phyloP scores from a whole-genome alignment of 1,284 basidiomycete species.

The Papiliotrema fonsecae region DNA sequence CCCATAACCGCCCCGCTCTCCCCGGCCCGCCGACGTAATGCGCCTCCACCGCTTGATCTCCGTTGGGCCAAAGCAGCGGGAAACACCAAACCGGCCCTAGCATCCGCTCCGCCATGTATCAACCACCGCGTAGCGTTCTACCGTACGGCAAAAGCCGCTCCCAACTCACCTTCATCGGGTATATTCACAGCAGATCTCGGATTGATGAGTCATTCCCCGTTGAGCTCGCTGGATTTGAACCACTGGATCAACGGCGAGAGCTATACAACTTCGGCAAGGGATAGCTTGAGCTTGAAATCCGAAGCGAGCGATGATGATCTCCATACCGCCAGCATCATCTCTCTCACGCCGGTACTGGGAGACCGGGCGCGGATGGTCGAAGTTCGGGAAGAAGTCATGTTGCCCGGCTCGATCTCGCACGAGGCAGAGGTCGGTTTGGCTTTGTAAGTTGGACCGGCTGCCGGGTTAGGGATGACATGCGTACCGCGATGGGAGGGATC shows the following conservation, averaged over 20 bases:
- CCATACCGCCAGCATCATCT: conserved; percentile 37
- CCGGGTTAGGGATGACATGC: not conserved
- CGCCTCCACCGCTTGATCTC: conserved; percentile 22
- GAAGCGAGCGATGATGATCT: conserved; percentile 41
- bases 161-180: conserved; percentile 23
- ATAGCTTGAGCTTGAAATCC: conserved; percentile 23
- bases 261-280: conserved; percentile 8
- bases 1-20: conserved; percentile 29
- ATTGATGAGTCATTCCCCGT: not conserved
- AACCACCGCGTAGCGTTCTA: conserved; percentile 41
- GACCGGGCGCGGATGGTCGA: conserved; percentile 6
- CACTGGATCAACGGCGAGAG: not conserved
- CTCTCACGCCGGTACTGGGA: conserved; percentile 24
- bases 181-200: conserved; percentile 16
- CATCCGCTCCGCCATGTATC: conserved; percentile 29
- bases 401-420: too few relatives aligned
- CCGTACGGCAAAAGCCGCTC: conserved; percentile 25
- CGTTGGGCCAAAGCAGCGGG: conserved; percentile 1
- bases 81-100: not conserved
- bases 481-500: not conserved
- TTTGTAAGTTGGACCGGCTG: not conserved
- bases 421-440: conserved; percentile 16
- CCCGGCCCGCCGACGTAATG: conserved; percentile 13
- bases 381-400: conserved; percentile 14
- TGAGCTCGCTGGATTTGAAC: conserved; percentile 1